Percentiles rank a stretch among this genome's conserved stretches.
Conservation (phyloP, 2,329 filamentous ascomycete species). For the Ophiostoma populinum region DNA sequence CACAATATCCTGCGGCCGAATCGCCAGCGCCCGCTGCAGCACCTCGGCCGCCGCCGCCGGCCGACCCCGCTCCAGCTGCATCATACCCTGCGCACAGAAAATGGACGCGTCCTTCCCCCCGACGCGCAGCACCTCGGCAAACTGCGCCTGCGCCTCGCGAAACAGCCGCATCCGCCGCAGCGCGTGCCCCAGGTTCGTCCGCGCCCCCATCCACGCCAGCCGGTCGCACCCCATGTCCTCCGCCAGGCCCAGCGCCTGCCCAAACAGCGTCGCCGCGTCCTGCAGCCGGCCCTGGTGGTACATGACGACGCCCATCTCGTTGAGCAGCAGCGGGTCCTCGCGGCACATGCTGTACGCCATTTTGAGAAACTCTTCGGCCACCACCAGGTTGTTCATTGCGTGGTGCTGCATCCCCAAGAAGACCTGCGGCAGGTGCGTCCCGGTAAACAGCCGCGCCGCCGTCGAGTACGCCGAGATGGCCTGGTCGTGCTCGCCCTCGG, state of each 20-base stretch:
- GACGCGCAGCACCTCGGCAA: constrained; percentile 71
- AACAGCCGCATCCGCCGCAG: constrained; percentile 55
- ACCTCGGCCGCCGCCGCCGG: constrained; percentile 64
- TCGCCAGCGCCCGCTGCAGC: constrained; percentile 68
- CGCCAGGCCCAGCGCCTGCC: constrained; percentile 58
- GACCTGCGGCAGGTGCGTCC: constrained; percentile 85
- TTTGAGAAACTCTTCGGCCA: constrained; percentile 87
- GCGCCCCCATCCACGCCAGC: constrained; percentile 64
- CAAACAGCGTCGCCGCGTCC: constrained; percentile 63
- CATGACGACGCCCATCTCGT: constrained; percentile 90
- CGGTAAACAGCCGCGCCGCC: constrained; percentile 85
- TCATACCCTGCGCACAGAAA: constrained; percentile 69
- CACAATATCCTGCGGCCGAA: constrained; percentile 64
- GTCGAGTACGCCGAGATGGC: constrained; percentile 96
- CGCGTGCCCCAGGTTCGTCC: constrained; percentile 80
- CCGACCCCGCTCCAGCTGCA: constrained; percentile 60
- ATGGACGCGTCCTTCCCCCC: constrained; percentile 65
- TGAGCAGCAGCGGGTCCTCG: constrained; percentile 76
- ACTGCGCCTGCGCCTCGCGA: constrained; percentile 58
- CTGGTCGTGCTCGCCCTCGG: constrained; percentile 94
- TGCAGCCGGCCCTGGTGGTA: constrained; percentile 75
- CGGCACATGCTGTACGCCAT: constrained; percentile 71
- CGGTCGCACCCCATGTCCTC: constrained; percentile 69
- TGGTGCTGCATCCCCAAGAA: constrained; percentile 98
- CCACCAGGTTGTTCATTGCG: constrained; percentile 80